Evolutionary conservation across 257 asterid genomes (phyloP), one percentile per base, ranked within the genome.

Genomic region (Pogostemon cablin): DNA sequence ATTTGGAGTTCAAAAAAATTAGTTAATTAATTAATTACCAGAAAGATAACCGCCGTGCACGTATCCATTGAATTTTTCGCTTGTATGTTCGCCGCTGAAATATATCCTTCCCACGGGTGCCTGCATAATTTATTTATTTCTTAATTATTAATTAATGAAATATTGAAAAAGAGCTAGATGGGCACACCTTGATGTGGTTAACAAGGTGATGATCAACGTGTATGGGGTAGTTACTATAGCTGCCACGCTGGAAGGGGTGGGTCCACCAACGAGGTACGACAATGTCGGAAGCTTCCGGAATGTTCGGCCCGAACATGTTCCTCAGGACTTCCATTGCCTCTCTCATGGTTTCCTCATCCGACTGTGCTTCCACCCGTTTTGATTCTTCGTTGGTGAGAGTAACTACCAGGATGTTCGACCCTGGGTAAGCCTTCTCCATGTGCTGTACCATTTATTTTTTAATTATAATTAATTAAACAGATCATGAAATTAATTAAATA

Each of bases 231-330:
- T 87, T 87, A 50, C 91, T 90, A 72, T 90, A 93, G 85, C 98
- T 93, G 3, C 98, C 97, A 15, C 93, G 86, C 74, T 90, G 98
- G 79, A 90, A 88, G 6, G 93, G 87, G 68, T 90, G 86, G 65
- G 83, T 93, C 98, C 97, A 93, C 98, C 98, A 93, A 9, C 93
- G 92, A 0, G 98, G 97, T 44, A 93, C 97, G 0, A 93, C 81
- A 66, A 93, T 88, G 78, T 90, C 86, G 0, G 78, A 75, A 35
- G 97, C 97, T 20, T 81, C 79, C 0, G 98, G 98, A 67, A 87
- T 87, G 34, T 86, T 72, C 4, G 78, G 55, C 25, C 98, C 96
- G 62, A 90, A 93, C 96, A 93, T 87, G 80, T 81, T 83, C 67
- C 90, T 83, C 3, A 93, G 77, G 3, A 90, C 98, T 69, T 82